A percentile compares a stretch with the other conserved stretches of the same genome.
Evolutionary conservation across 306 rosid species (phyloP).

Genomic region (Biancaea sappan): DNA sequence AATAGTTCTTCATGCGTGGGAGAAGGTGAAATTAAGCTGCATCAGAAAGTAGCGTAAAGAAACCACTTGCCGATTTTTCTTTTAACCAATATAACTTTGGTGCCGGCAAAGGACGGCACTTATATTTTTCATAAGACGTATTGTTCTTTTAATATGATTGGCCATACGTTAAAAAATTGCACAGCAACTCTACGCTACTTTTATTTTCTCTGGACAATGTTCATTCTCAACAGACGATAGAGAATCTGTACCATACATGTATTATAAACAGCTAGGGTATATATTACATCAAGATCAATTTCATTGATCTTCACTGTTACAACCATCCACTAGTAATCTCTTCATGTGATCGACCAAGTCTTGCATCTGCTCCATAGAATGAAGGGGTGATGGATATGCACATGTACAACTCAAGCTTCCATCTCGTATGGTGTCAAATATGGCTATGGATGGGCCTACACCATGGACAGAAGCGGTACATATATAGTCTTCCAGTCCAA

Average conservation of each 20-base stretch:
- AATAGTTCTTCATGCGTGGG: no score
- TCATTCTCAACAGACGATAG: not conserved
- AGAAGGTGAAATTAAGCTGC: no score
- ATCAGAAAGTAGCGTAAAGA: not conserved
- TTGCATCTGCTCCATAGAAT: slow-evolving; percentile 82
- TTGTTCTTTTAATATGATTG: no score
- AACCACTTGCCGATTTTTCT: not conserved
- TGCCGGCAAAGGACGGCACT: not conserved
- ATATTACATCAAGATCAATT: no score
- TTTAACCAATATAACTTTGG: not conserved
- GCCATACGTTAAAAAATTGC: no score
- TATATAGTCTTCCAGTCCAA: slow-evolving; percentile 74
- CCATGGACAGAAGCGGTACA: slow-evolving; percentile 85
- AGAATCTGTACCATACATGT: slow-evolving; percentile 10
- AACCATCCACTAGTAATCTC: slow-evolving; percentile 59
- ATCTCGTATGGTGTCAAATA: slow-evolving; percentile 66
- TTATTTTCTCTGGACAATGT: not conserved
- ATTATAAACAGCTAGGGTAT: slow-evolving; percentile 16
- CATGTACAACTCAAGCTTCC: slow-evolving; percentile 68
- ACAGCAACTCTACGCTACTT: not conserved
- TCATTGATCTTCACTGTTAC: slow-evolving; percentile 41
- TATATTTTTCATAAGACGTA: no score
- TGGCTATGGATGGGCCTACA: slow-evolving; percentile 81
- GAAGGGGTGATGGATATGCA: slow-evolving; percentile 80
- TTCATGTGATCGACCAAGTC: slow-evolving; percentile 67